These are phyloP conservation scores for Bruguiera gymnorhiza DNA, from an alignment of 345 rosid species.

Conservation along the genomic window DNA sequence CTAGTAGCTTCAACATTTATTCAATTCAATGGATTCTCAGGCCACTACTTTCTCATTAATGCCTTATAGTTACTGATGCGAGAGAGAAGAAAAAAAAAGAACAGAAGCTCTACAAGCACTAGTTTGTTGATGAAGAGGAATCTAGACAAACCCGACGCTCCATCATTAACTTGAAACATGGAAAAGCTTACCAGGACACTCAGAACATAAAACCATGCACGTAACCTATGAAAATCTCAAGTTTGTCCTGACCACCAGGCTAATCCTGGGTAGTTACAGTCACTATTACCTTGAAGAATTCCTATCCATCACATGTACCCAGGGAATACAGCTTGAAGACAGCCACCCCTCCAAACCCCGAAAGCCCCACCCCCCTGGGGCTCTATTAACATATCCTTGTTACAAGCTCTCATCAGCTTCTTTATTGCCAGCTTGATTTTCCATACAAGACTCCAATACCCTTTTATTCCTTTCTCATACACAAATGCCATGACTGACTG, in stretches of 20 bases:
- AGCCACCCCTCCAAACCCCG: background rate
- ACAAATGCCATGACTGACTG: conserved; percentile 24
- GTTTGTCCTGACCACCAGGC: too few species aligned
- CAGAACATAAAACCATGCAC: too few species aligned
- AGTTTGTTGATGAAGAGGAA: too few species aligned
- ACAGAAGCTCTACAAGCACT: conserved; percentile 10
- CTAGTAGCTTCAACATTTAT: too few species aligned
- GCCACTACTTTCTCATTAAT: too few species aligned
- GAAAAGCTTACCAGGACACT: too few species aligned
- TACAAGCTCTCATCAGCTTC: background rate
- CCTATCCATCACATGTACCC: background rate
- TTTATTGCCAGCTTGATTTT: conserved; percentile 15
- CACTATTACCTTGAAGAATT: background rate
- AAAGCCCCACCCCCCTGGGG: background rate
- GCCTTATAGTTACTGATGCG: background rate
- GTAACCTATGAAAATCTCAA: too few species aligned
- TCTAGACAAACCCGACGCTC: too few species aligned
- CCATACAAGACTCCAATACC: conserved; percentile 2
- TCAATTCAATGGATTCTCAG: too few species aligned
- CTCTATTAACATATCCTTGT: background rate
- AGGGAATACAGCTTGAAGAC: background rate
- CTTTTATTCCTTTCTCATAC: conserved; percentile 21
- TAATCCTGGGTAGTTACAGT: background rate
- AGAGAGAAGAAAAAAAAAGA: background rate
- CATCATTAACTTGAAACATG: too few species aligned